Base-by-base conservation (phyloP, 148 eudicot genomes). In the Cornus suecica region DNA sequence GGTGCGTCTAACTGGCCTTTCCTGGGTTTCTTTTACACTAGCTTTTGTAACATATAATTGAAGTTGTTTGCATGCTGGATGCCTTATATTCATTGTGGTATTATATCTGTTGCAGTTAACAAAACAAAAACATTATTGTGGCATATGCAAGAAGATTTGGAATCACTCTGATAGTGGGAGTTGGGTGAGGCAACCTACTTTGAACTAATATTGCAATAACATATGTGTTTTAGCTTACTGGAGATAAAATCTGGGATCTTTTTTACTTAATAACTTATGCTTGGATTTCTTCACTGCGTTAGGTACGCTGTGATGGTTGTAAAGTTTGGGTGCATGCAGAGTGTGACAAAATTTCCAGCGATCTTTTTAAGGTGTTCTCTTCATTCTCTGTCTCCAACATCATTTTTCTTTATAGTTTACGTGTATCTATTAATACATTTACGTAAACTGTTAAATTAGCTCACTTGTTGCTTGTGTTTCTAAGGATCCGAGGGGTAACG, bases 281-380 rank as follows among this genome's bases (percentile, higher is more conserved):
- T 73, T 11, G 4, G 70, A 31, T 1, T 74, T 78, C 8, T 70
- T 56, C 10, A 72, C 26, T 79, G 74, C 42, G 68, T 76, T 69
- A 91, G 96, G 88, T 91, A 69, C 82, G 89, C 30, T 91, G 96
- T 68, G 88, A 89, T 82, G 89, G 93, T 63, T 91, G 96, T 82
- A 89, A 91, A 85, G 80, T 87, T 74, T 87, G 96, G 96, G 86
- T 91, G 69, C 96, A 91, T 65, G 91, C 90, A 25, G 90, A 88
- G 71, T 91, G 96, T 81, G 96, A 89, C 83, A 89, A 77, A 85
- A 89, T 88, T n/a, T 85, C 91, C 31, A 79, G 88, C 80, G 86
- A 88, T 86, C 86, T 76, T 83, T 85, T 88, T 56, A 88, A 89
- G 93, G 96, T 91, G 34, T 58, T 27, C 24, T 54, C 52, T 18